Percentiles rank a stretch among this genome's conserved stretches.
phyloP scores from a whole-genome alignment of 1,284 basidiomycete species.

The Coniophora puteana region DNA sequence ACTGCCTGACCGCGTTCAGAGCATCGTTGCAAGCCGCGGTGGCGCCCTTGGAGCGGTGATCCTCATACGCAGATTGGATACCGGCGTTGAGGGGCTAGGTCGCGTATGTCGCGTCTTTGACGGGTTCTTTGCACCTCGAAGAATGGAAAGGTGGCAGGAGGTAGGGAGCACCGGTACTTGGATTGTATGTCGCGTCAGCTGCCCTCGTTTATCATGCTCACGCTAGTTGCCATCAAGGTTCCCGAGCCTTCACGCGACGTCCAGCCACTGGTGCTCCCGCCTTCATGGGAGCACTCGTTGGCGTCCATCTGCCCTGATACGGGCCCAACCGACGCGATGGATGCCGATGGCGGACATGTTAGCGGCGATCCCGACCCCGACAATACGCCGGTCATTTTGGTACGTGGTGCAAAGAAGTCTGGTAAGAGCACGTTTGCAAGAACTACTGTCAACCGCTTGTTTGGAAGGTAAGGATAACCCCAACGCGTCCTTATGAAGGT shows the following conservation, averaged over 20 bases:
- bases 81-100: conserved; percentile 63
- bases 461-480: conserved; percentile 45
- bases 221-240: conserved; percentile 31
- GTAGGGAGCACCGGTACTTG: conserved; percentile 51
- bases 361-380: conserved; percentile 11
- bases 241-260: conserved; percentile 38
- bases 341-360: no score
- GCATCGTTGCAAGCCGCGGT: conserved; percentile 14
- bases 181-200: conserved; percentile 41
- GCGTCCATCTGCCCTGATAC: conserved; percentile 11
- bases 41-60: conserved; percentile 46
- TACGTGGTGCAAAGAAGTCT: conserved; percentile 83
- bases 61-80: conserved; percentile 48
- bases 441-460: conserved; percentile 69
- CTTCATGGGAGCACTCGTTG: conserved; percentile 58
- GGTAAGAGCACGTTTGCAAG: conserved; percentile 90
- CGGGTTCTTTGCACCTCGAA: conserved; percentile 47
- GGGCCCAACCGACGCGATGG: no score
- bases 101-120: conserved; percentile 59
- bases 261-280: conserved; percentile 45
- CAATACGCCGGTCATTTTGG: conserved; percentile 41
- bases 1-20: conserved; percentile 10
- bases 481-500: neutral
- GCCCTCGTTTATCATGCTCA: neutral
- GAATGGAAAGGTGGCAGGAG: conserved; percentile 26